Evolutionary conservation across 129 eudicot species (phyloP).

Genomic region (Solidago caesia): DNA sequence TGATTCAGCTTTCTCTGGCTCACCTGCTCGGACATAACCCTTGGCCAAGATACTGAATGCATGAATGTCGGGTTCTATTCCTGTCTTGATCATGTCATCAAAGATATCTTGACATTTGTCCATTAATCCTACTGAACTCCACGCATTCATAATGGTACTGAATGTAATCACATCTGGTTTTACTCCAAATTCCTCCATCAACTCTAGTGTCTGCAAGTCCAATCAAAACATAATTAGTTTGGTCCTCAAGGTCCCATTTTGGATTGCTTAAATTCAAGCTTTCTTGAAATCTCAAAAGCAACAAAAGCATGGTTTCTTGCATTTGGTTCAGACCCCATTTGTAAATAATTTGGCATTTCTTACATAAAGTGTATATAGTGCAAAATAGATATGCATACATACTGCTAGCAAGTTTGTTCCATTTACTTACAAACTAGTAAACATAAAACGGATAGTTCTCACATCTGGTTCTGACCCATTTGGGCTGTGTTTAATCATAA

Average conservation of each 20-base stretch:
- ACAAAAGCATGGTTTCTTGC: neutral
- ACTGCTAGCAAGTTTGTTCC: neutral
- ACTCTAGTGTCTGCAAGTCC: conserved; percentile 47
- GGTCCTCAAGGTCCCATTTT: conserved; percentile 5
- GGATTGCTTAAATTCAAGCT: conserved; percentile 9
- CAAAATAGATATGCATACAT: neutral
- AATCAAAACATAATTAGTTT: conserved; percentile 7
- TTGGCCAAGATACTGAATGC: conserved; percentile 87
- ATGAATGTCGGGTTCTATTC: conserved; percentile 76
- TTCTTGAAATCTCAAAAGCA: conserved; percentile 13
- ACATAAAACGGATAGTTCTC: neutral
- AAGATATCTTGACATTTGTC: conserved; percentile 78
- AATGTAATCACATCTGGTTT: conserved; percentile 92
- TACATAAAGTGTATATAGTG: neutral
- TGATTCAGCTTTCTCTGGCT: conserved; percentile 78
- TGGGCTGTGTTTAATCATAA: too few relatives aligned
- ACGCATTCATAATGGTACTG: conserved; percentile 93
- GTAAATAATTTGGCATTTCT: neutral
- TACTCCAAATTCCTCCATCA: conserved; percentile 89
- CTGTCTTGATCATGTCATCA: conserved; percentile 69
- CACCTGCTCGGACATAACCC: conserved; percentile 84
- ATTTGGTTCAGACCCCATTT: neutral
- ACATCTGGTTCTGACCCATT: too few relatives aligned
- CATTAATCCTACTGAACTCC: conserved; percentile 92
- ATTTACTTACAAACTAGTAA: neutral